Conservation (phyloP, 2,329 filamentous ascomycete species). For the Zalaria obscura region DNA sequence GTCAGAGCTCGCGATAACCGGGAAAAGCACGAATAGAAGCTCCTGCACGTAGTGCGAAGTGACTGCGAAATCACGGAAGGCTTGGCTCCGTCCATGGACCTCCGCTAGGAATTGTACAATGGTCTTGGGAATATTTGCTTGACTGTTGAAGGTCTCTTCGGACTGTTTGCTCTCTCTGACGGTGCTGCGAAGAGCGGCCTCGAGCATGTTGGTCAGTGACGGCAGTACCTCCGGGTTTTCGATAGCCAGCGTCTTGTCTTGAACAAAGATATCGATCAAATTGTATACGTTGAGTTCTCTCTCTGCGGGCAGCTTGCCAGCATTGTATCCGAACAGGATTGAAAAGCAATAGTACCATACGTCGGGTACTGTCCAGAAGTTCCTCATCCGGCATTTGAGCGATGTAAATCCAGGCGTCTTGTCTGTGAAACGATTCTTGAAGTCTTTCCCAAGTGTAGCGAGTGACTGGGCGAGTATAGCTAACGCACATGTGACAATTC, state of each 20-base stretch:
- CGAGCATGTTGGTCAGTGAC: conserved; percentile 75
- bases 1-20: conserved; percentile 76
- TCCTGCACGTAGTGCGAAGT: conserved; percentile 70
- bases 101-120: conserved; percentile 68
- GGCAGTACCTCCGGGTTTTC: conserved; percentile 64
- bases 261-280: conserved; percentile 56
- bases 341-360: conserved; percentile 83
- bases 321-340: conserved; percentile 73
- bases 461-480: conserved; percentile 76
- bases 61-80: conserved; percentile 71
- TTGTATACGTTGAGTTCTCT: conserved; percentile 60
- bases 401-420: conserved; percentile 83
- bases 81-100: conserved; percentile 59
- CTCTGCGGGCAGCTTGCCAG: conserved; percentile 59
- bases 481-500: conserved; percentile 65
- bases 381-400: conserved; percentile 65
- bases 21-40: conserved; percentile 68
- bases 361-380: conserved; percentile 76
- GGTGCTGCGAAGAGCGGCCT: conserved; percentile 64
- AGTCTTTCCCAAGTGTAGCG: conserved; percentile 65
- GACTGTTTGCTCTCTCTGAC: conserved; percentile 32
- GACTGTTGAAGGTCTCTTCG: conserved; percentile 24
- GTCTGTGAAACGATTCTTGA: conserved; percentile 71
- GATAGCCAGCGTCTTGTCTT: conserved; percentile 46
- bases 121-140: conserved; percentile 52